Evolutionary conservation across 257 asterid species (phyloP), one percentile per base, ranked within the genome.

Genomic region (Scutellaria minor): DNA sequence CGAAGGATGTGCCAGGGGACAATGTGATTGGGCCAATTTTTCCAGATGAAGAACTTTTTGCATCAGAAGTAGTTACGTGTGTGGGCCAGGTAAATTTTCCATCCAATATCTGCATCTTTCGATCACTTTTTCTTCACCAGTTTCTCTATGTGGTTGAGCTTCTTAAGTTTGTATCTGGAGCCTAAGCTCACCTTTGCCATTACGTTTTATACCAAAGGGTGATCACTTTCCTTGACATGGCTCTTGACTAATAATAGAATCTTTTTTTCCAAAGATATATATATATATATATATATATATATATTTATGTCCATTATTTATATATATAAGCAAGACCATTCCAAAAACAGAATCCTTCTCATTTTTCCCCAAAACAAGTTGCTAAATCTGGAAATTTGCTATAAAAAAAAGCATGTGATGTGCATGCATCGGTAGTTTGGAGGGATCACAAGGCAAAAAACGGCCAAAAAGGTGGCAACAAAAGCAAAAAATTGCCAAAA

Each of bases 11-110:
- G 45, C 97, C 97, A 15, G 95, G 96, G 59, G 60, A 74, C 60
- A 87, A 81, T 52, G 73, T 20, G 83, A 44, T 90, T 45, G 99
- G 99, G 77, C 89, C 99, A 58, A 67, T 88, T 60, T 50, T 89
- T 75, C 62, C 40, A 4, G 98, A 94, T 46, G 99, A 94, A 84
- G 97, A 91, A 71, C 88, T 92, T 79, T 89, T 94, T 79, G 96
- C 95, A 56, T 66, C 90, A 15, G 86, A 87, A 70, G 39, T 80
- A 41, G 99, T 94, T 70, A 94, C 98, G 14, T 89, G 92, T 75
- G 99, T 89, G 78, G 99, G 99, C 39, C 97, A 94, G 97, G 98
- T 94, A 85, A 63, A 67, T 13, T 50, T 79, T 70, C 64, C 46
- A 44, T 70, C 27, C 42, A 12, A 9, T 56, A 61, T 51, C 57